Evolutionary conservation across 2,329 filamentous ascomycete genomes (phyloP).

Genomic region (Didymella lethalis): DNA sequence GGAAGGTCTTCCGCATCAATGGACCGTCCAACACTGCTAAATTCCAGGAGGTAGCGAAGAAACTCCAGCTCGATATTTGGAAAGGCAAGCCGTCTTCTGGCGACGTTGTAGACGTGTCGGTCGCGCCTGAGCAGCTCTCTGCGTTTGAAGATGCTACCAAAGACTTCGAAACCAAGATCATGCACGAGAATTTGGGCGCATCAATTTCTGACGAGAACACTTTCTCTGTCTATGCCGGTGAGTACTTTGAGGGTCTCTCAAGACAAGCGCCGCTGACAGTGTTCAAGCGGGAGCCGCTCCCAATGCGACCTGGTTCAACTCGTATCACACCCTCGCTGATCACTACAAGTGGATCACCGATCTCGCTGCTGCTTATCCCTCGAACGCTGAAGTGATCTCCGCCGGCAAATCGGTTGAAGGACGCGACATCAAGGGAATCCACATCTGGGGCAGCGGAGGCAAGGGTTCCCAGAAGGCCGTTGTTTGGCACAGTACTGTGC

Average conservation of each 20-base stretch:
- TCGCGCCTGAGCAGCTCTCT: constrained; percentile 42
- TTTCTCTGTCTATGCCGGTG: constrained; percentile 46
- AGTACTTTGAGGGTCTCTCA: constrained; percentile 26
- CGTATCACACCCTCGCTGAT: constrained; percentile 49
- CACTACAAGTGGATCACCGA: constrained; percentile 47
- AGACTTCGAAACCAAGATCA: constrained; percentile 41
- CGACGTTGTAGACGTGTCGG: constrained; percentile 48
- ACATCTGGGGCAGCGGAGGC: constrained; percentile 50
- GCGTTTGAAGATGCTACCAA: constrained; percentile 40
- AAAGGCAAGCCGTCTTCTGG: constrained; percentile 45
- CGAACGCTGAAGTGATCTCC: constrained; percentile 46
- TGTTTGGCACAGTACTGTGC: constrained; percentile 51
- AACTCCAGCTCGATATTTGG: constrained; percentile 45
- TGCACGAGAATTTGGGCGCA: constrained; percentile 50
- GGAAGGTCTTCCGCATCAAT: constrained; percentile 49
- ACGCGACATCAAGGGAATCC: constrained; percentile 50
- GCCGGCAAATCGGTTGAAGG: constrained; percentile 48
- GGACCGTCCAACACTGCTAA: constrained; percentile 40
- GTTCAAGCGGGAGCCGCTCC: constrained; percentile 39
- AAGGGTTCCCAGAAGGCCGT: constrained; percentile 49
- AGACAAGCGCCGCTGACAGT: not conserved
- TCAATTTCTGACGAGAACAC: constrained; percentile 45
- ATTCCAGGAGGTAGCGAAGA: constrained; percentile 41
- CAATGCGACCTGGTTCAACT: constrained; percentile 47
- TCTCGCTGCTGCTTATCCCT: constrained; percentile 46